Evolutionary conservation across 2,329 filamentous ascomycete species (phyloP), one percentile per base, ranked within the genome.

Genomic region (Colletotrichum musae): DNA sequence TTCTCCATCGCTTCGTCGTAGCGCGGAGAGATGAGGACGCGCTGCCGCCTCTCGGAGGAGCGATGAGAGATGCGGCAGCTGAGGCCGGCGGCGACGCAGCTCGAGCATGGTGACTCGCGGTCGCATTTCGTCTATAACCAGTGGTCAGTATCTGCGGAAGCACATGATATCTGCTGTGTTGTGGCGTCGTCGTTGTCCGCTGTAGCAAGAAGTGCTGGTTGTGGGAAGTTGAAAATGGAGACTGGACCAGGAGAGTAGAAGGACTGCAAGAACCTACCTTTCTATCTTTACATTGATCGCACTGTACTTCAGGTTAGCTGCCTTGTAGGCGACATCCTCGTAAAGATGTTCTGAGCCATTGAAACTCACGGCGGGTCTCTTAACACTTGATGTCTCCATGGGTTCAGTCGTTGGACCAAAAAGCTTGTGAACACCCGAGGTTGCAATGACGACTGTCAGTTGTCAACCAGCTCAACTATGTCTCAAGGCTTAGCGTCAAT

Each of bases 1-100:
- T 76, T 75, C 52, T 76, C 74, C n/a, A 78, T 70, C 10, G 76
- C 73, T 28, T 78, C 77, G 43, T 77, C 76, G 57, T 77, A 77
- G 26, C 72, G 75, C 4, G 76, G 70, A 15, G 77, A 77, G 52
- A 78, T 48, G 13, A 77, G 68, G n/a, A 77, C 74, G 9, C 77
- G 74, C 48, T 78, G 77, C n/a, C 75, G 74, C 62, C 77, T 77
- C 64, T 78, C 76, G 21, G 73, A 61, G 0, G 71, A 53, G 15
- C 71, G 70, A 13, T 72, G 65, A 6, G 75, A 73, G 13, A 68
- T 73, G 51, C 75, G 75, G 61, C 77, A 78, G 36, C 71, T 47
- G 5, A 77, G 70, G 5, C 74, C 73, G 15, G 76, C 74, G 6
- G 76, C 77, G 32, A 75, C 70, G 47, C 75, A 78, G 62, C 76